Conservation (phyloP, 257 asterid species). For the Rauvolfia tetraphylla region DNA sequence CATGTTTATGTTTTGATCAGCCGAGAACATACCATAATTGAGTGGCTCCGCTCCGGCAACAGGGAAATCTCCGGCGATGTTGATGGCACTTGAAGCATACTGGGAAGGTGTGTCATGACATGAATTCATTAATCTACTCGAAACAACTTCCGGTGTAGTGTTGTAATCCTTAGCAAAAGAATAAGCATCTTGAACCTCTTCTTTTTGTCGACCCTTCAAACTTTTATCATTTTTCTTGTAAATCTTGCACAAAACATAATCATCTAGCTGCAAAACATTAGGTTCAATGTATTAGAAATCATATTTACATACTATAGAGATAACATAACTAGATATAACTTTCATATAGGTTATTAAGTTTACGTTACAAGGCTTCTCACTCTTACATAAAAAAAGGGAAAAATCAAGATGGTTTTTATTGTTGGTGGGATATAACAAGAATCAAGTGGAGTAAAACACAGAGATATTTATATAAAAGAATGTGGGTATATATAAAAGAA, state of each 20-base stretch:
- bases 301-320: neutral
- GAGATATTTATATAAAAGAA: neutral
- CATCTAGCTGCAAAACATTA: conserved; percentile 12
- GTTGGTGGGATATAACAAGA: no score
- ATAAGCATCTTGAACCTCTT: neutral
- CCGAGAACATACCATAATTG: no score
- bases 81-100: no score
- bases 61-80: neutral
- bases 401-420: no score
- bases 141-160: neutral
- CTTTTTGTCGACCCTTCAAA: neutral
- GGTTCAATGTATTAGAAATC: neutral
- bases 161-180: neutral
- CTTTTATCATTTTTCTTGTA: neutral
- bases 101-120: neutral
- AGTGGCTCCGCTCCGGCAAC: neutral
- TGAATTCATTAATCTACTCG: neutral
- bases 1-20: no score
- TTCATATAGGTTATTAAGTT: no score
- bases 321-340: no score
- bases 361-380: no score
- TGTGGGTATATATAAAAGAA: neutral
- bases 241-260: neutral
- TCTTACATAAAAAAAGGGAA: no score
- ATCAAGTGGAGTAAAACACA: no score